phyloP scores from a whole-genome alignment of 2,329 filamentous ascomycete species.

The Blumeriella jaapii region DNA sequence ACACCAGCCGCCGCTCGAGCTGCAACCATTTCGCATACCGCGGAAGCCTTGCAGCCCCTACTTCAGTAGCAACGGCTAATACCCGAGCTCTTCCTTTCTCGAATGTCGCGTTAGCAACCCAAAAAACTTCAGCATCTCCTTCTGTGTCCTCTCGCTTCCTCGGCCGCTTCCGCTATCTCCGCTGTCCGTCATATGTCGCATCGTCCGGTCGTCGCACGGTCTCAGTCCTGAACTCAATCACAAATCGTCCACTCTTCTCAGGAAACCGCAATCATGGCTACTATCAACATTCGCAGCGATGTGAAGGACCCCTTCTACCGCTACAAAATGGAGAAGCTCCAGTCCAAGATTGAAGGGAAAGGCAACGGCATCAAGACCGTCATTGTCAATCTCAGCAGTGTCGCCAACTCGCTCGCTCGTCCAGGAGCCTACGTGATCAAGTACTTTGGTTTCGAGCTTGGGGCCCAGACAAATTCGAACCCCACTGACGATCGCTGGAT shows the following conservation, averaged over 20 bases:
- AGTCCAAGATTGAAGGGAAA: slow-evolving; percentile 99
- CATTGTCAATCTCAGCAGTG: slow-evolving; percentile 90
- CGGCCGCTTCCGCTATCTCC: slow-evolving; percentile 25
- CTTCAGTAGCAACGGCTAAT: slow-evolving; percentile 89
- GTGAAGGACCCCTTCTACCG: slow-evolving; percentile 98
- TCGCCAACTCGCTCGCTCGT: slow-evolving; percentile 83
- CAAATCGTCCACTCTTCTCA: slow-evolving; percentile 13
- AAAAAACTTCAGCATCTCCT: slow-evolving; percentile 41
- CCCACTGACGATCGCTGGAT: slow-evolving; percentile 98
- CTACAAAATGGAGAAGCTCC: slow-evolving; percentile 99
- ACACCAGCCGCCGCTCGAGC: slow-evolving; percentile 87
- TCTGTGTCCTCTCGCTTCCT: slow-evolving; percentile 31
- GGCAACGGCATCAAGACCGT: slow-evolving; percentile 99
- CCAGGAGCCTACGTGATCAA: slow-evolving; percentile 96
- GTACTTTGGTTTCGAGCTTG: slow-evolving; percentile 98
- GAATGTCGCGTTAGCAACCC: slow-evolving; percentile 32
- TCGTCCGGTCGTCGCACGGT: slow-evolving; percentile 20
- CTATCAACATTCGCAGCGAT: slow-evolving; percentile 97
- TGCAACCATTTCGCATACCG: slow-evolving; percentile 94
- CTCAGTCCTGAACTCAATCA: slow-evolving; percentile 13
- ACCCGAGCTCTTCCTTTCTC: slow-evolving; percentile 13
- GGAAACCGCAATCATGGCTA: slow-evolving; percentile 66
- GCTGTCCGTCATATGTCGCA: slow-evolving; percentile 33
- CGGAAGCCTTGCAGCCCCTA: slow-evolving; percentile 86
- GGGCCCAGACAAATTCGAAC: slow-evolving; percentile 96